Conservation (phyloP, 1,284 basidiomycete genomes). For the Termitomyces sp. region DNA sequence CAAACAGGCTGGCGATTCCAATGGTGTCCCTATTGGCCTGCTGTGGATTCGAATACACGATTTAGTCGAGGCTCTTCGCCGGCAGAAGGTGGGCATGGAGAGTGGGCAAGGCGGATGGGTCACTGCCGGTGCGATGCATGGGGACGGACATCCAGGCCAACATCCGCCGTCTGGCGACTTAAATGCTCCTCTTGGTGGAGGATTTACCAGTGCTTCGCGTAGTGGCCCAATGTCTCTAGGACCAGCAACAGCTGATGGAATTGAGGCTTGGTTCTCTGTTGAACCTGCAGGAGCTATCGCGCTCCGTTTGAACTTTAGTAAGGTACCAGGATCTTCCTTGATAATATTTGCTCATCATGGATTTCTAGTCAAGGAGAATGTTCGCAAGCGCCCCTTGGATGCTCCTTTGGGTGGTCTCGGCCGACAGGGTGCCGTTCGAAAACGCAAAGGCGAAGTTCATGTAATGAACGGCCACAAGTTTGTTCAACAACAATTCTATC, state of each 20-base stretch:
- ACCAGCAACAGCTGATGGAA: conserved; percentile 58
- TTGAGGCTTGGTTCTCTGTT: conserved; percentile 96
- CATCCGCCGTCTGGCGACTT: conserved; percentile 44
- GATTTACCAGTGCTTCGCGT: conserved; percentile 38
- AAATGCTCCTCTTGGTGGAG: conserved; percentile 52
- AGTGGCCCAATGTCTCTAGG: conserved; percentile 27
- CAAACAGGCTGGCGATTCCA: conserved; percentile 74
- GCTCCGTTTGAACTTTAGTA: conserved; percentile 86
- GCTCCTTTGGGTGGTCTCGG: conserved; percentile 82
- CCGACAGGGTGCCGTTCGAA: conserved; percentile 96
- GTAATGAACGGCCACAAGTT: conserved; percentile 99
- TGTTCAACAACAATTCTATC: conserved; percentile 96
- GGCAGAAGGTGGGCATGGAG: conserved; percentile 88
- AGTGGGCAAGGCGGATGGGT: conserved; percentile 90
- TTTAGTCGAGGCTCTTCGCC: conserved; percentile 89
- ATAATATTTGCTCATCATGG: conserved; percentile 14
- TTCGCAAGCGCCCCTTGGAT: conserved; percentile 91
- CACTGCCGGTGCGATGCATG: conserved; percentile 81
- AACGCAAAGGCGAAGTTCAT: conserved; percentile 97
- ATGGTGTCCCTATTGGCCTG: conserved; percentile 89
- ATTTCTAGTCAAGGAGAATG: conserved; percentile 86
- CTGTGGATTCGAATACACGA: conserved; percentile 96
- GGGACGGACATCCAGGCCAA: conserved; percentile 39
- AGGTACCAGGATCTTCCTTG: conserved; percentile 26
- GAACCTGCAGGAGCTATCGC: conserved; percentile 96